Conservation (phyloP, 2,329 filamentous ascomycete species). For the Hypoxylon sp. region DNA sequence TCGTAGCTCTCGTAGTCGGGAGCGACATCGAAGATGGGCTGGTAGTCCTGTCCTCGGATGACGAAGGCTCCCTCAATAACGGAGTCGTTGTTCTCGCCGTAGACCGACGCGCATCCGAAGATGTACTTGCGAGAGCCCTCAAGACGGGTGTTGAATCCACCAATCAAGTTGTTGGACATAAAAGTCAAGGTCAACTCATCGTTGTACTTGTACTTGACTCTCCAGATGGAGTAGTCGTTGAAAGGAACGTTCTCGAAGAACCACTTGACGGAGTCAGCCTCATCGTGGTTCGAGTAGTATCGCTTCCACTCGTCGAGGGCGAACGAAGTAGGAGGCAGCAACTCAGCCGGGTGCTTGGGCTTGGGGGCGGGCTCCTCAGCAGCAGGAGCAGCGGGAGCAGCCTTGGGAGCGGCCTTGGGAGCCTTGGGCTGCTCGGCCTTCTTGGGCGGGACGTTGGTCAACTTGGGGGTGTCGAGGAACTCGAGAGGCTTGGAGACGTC, state of each 20-base stretch:
- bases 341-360: conserved; percentile 95
- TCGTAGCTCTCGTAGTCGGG: conserved; percentile 97
- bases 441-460: conserved; percentile 74
- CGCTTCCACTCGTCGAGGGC: conserved; percentile 98
- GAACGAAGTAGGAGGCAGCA: conserved; percentile 80
- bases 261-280: conserved; percentile 86
- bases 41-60: conserved; percentile 87
- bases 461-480: conserved; percentile 84
- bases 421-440: conserved; percentile 71
- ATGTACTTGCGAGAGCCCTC: conserved; percentile 98
- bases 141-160: conserved; percentile 96
- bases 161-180: conserved; percentile 99
- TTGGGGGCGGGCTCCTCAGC: conserved; percentile 76
- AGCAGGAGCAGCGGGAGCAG: conserved; percentile 58
- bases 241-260: conserved; percentile 98
- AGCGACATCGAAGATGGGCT: conserved; percentile 92
- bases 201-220: conserved; percentile 98
- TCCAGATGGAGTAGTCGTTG: conserved; percentile 96
- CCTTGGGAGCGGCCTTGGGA: conserved; percentile 53
- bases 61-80: conserved; percentile 94
- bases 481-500: conserved; percentile 78
- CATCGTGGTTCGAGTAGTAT: conserved; percentile 96
- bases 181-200: conserved; percentile 96
- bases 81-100: conserved; percentile 86
- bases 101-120: conserved; percentile 91